Percentiles rank a stretch among this genome's conserved stretches.
Conservation (phyloP, 768 basidiomycete genomes). For the Psilocybe cubensis region DNA sequence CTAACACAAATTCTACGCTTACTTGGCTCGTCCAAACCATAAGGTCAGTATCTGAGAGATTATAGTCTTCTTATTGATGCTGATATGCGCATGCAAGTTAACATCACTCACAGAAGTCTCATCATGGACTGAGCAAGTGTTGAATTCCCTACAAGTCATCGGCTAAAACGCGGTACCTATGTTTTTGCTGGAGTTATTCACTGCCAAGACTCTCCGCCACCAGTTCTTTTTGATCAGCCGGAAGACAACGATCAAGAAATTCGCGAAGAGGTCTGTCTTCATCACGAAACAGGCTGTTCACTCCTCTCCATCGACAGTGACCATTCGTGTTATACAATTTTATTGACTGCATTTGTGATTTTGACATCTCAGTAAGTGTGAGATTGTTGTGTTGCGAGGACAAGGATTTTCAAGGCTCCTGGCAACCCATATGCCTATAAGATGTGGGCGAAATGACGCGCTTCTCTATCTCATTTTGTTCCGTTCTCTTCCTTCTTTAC, state of each 20-base stretch:
- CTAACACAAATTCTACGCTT: too few species aligned
- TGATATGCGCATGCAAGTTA: too few species aligned
- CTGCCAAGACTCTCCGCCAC: not conserved
- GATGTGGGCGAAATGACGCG: not conserved
- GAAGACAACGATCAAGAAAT: conserved; percentile 1
- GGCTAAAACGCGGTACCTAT: not conserved
- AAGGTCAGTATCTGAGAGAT: too few species aligned
- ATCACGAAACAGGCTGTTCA: not conserved
- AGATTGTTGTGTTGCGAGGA: not conserved
- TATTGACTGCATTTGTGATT: not conserved
- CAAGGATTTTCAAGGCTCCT: not conserved
- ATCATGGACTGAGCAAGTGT: too few species aligned
- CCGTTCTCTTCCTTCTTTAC: not conserved
- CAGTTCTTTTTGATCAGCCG: not conserved
- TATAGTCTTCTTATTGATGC: too few species aligned
- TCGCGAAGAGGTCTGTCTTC: not conserved
- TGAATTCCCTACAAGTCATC: not conserved
- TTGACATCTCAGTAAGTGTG: too few species aligned
- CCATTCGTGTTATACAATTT: not conserved
- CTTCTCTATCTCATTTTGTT: not conserved
- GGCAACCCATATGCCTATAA: not conserved
- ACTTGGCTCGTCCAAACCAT: too few species aligned
- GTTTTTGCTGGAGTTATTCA: not conserved
- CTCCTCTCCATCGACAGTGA: not conserved
- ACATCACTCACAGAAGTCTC: too few species aligned